These are phyloP conservation scores for Sclerotiophoma versabilis DNA, from an alignment of 2,329 filamentous ascomycete genomes.

Conservation along the genomic window DNA sequence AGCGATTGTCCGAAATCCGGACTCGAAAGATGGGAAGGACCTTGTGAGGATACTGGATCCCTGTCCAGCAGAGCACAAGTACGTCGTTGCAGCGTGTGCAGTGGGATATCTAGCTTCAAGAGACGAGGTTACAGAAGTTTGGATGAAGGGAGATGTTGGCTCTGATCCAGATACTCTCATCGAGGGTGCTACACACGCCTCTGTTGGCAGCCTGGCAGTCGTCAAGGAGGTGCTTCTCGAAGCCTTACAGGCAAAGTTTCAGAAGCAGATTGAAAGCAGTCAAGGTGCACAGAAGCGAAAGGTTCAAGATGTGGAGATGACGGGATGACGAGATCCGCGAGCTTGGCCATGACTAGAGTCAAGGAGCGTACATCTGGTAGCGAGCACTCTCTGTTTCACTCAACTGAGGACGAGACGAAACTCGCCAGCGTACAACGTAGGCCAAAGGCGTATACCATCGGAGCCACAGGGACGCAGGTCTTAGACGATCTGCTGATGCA, in stretches of 20 bases:
- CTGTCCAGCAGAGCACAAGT: constrained; percentile 78
- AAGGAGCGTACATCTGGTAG: not conserved
- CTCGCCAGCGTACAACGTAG: not conserved
- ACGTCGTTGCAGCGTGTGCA: constrained; percentile 82
- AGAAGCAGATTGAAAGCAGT: constrained; percentile 24
- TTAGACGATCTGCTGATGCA: constrained; percentile 2
- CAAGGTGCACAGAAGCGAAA: constrained; percentile 36
- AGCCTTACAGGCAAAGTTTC: constrained; percentile 42
- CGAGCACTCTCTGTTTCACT: not conserved
- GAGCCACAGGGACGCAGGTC: constrained; percentile 13
- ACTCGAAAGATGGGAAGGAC: constrained; percentile 31
- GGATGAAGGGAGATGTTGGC: constrained; percentile 79
- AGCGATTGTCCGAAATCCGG: constrained; percentile 66
- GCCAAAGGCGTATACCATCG: not conserved
- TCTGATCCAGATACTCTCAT: constrained; percentile 61
- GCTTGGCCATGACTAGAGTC: not conserved
- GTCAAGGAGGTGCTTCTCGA: constrained; percentile 68
- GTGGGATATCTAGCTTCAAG: constrained; percentile 86
- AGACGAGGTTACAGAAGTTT: constrained; percentile 93
- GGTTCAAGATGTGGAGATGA: constrained; percentile 43
- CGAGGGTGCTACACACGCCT: constrained; percentile 69
- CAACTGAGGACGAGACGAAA: not conserved
- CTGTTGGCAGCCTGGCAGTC: constrained; percentile 65
- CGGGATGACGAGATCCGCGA: constrained; percentile 28
- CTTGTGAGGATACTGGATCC: constrained; percentile 76